Conservation (phyloP, 257 asterid species). For the Primulina huaijiensis region DNA sequence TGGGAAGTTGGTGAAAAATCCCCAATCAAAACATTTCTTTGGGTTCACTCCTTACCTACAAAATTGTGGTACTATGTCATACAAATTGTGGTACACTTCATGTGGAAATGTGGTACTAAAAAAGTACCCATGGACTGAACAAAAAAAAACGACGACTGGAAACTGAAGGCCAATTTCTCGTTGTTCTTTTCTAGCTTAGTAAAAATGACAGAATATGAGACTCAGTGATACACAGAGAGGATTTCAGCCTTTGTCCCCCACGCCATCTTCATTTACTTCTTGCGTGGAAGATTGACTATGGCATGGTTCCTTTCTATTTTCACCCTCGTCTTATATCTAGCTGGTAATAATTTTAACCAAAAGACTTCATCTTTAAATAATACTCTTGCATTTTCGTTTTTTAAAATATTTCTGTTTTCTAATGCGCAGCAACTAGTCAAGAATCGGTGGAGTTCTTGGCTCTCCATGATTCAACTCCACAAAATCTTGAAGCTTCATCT, state of each 20-base stretch:
- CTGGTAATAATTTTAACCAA: neutral
- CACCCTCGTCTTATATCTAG: neutral
- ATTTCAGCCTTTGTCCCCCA: neutral
- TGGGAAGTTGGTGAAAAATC: too few species aligned
- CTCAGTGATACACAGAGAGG: neutral
- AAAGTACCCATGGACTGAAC: too few species aligned
- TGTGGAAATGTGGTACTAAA: too few species aligned
- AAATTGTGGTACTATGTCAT: too few species aligned
- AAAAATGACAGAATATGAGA: neutral
- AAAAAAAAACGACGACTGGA: too few species aligned
- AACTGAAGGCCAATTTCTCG: too few species aligned
- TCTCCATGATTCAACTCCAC: slow-evolving; percentile 35
- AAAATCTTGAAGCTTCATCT: slow-evolving; percentile 25
- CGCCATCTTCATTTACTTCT: neutral
- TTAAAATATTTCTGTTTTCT: slow-evolving; percentile 3
- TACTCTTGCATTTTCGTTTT: neutral
- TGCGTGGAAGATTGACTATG: neutral
- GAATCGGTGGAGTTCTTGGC: slow-evolving; percentile 42
- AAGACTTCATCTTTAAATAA: neutral
- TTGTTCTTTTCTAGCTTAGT: neutral
- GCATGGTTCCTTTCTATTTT: neutral
- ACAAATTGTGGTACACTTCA: too few species aligned
- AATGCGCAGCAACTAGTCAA: slow-evolving; percentile 46
- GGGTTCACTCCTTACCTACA: too few species aligned
- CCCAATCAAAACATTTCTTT: too few species aligned